Percentiles rank a stretch among this genome's conserved stretches.
phyloP scores from a whole-genome alignment of 208 protist species.

The Trypanosoma avium region DNA sequence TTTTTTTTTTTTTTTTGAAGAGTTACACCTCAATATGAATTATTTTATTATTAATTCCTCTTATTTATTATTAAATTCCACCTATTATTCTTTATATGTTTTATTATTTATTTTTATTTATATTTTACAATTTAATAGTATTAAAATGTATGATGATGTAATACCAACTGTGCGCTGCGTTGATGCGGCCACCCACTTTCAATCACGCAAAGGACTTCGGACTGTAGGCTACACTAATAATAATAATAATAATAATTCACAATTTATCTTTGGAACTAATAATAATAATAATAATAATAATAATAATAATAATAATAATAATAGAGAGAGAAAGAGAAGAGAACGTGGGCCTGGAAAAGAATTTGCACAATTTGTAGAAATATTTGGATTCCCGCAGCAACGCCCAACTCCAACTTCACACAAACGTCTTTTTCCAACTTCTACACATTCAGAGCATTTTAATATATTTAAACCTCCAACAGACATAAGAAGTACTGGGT shows the following conservation, averaged over 20 bases:
- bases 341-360: constrained; percentile 40
- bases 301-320: neutral
- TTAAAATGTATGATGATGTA: neutral
- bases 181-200: constrained; percentile 21
- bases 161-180: neutral
- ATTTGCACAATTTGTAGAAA: constrained; percentile 36
- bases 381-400: constrained; percentile 40
- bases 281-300: neutral
- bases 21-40: neutral
- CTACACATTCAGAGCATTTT: neutral
- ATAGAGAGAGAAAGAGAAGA: constrained; percentile 5
- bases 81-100: neutral
- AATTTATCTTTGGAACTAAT: constrained; percentile 17
- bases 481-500: neutral
- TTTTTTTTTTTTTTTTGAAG: neutral
- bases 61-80: neutral
- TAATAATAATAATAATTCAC: constrained; percentile 8
- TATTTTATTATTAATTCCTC: neutral
- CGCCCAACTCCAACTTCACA: constrained; percentile 7
- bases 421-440: constrained; percentile 11
- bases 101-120: neutral
- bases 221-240: constrained; percentile 2
- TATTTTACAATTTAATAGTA: neutral
- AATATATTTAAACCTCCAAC: constrained; percentile 21
- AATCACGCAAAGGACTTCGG: constrained; percentile 14